Evolutionary conservation across 2,329 filamentous ascomycete species (phyloP).

Genomic region (Rachicladosporium sp.): DNA sequence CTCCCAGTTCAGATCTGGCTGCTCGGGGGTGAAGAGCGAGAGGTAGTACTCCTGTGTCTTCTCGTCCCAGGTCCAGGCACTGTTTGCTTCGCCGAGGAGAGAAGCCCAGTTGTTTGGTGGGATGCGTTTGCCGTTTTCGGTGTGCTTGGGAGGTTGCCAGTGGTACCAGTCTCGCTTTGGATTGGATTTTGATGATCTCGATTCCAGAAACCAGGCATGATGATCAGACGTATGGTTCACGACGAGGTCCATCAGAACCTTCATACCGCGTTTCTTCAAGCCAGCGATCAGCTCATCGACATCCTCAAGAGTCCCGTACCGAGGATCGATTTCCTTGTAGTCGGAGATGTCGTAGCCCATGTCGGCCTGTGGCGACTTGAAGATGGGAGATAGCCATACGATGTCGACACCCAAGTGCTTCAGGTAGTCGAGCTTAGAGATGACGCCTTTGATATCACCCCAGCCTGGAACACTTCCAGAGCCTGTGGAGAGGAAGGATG

Average conservation of each 20-base stretch:
- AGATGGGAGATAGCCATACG: slow-evolving; percentile 54
- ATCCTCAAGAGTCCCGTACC: slow-evolving; percentile 35
- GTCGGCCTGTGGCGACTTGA: slow-evolving; percentile 41
- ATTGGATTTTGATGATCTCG: slow-evolving; percentile 37
- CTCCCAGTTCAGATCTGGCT: slow-evolving; percentile 39
- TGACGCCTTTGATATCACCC: slow-evolving; percentile 54
- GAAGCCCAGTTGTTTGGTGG: slow-evolving; percentile 45
- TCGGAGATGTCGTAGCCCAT: slow-evolving; percentile 42
- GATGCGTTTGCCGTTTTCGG: slow-evolving; percentile 39
- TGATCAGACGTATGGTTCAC: slow-evolving; percentile 27
- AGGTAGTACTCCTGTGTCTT: slow-evolving; percentile 36
- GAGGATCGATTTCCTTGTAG: slow-evolving; percentile 35
- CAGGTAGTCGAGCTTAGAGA: slow-evolving; percentile 53
- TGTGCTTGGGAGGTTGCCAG: slow-evolving; percentile 48
- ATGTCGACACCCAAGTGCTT: slow-evolving; percentile 50
- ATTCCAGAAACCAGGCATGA: slow-evolving; percentile 48
- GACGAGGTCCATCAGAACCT: slow-evolving; percentile 26
- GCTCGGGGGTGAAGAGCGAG: slow-evolving; percentile 33
- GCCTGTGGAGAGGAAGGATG: slow-evolving; percentile 46
- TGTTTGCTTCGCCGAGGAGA: slow-evolving; percentile 27
- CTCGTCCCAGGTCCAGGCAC: slow-evolving; percentile 35
- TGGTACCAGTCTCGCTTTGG: slow-evolving; percentile 52
- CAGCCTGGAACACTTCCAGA: slow-evolving; percentile 40
- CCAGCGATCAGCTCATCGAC: slow-evolving; percentile 33
- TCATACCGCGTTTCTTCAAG: slow-evolving; percentile 34